phyloP scores from a whole-genome alignment of 1,284 basidiomycete species.

The Melampsora larici-populina region DNA sequence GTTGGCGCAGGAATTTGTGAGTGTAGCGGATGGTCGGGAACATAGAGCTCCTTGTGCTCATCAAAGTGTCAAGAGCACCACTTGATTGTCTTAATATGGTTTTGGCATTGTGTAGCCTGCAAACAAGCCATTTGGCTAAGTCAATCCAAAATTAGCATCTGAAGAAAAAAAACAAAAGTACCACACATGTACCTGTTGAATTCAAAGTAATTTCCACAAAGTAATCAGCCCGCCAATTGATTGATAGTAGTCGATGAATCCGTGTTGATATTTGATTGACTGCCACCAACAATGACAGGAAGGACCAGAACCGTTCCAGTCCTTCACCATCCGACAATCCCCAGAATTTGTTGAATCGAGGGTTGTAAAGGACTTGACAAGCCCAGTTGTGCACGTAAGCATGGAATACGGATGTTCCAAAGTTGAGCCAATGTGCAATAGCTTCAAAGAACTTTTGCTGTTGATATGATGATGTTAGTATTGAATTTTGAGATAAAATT shows the following conservation, averaged over 20 bases:
- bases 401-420: no score
- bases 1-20: background rate
- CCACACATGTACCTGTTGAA: background rate
- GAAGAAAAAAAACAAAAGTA: background rate
- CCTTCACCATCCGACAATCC: no score
- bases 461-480: background rate
- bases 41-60: background rate
- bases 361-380: no score
- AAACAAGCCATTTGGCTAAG: conserved; percentile 1
- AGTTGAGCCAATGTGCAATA: background rate
- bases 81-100: background rate
- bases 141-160: background rate
- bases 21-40: background rate
- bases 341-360: no score
- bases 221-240: background rate
- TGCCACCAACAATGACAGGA: background rate
- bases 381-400: no score
- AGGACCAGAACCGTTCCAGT: conserved; percentile 10
- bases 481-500: background rate
- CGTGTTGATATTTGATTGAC: background rate
- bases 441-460: background rate
- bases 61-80: background rate
- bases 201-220: background rate
- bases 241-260: background rate
- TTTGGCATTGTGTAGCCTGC: background rate